Conservation (phyloP, 139 green algal species). For the Asterochloris erici region DNA sequence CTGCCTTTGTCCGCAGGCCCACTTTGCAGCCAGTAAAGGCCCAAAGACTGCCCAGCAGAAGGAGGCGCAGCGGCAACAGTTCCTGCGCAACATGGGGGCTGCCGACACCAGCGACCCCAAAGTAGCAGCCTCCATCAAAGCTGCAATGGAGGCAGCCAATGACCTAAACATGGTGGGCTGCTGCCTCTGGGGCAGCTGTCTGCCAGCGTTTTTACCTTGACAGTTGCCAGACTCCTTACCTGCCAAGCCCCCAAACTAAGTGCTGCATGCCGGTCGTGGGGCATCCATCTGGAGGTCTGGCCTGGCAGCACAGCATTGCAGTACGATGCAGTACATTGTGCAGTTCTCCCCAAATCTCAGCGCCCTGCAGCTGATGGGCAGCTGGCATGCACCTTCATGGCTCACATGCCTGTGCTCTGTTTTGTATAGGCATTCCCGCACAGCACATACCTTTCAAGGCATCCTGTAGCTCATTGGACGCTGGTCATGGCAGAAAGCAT, state of each 20-base stretch:
- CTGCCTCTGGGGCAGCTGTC: not conserved
- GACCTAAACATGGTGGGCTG: slow-evolving; percentile 30
- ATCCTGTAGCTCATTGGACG: not conserved
- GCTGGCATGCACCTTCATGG: too few species aligned
- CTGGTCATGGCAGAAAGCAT: not conserved
- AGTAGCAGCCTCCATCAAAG: slow-evolving; percentile 8
- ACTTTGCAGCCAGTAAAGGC: slow-evolving; percentile 23
- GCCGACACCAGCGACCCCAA: not conserved
- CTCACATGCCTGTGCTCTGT: too few species aligned
- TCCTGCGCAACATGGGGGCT: slow-evolving; percentile 21
- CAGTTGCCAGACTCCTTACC: not conserved
- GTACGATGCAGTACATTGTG: too few species aligned
- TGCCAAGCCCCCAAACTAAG: not conserved
- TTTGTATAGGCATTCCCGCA: too few species aligned
- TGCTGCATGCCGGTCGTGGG: too few species aligned
- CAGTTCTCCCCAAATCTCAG: too few species aligned
- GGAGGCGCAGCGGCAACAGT: slow-evolving; percentile 14
- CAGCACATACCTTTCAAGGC: too few species aligned
- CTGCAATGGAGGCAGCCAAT: slow-evolving; percentile 31
- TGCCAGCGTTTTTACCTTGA: not conserved
- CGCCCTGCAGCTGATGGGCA: too few species aligned
- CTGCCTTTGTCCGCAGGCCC: slow-evolving; percentile 16
- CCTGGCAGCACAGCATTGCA: too few species aligned
- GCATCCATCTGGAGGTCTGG: too few species aligned
- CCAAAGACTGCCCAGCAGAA: slow-evolving; percentile 25